Evolutionary conservation across 2,329 filamentous ascomycete genomes (phyloP), one percentile per base, ranked within the genome.

Genomic region (Tolypocladium paradoxum): DNA sequence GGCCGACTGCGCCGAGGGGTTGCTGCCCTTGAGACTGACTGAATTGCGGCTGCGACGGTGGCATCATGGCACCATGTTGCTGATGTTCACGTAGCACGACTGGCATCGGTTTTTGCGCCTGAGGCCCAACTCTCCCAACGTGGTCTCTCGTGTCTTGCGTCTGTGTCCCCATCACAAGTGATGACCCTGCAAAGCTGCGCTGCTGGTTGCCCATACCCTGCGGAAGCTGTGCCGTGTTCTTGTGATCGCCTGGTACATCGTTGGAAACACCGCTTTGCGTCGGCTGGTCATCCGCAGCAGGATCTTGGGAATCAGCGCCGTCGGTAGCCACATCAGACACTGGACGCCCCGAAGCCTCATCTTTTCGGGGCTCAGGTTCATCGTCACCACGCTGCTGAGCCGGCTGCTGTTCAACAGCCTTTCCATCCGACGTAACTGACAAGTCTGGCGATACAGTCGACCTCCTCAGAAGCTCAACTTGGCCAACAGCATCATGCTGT

Each of bases 401-500:
- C n/a, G 43, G 9, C 34, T 51, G 35, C n/a, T 38, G 43, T 3
- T 37, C 43, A 20, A n/a, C 37, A 20, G 20, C 29, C 16, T 48
- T 49, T 35, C 29, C 38, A 31, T 53, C 56, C 4, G 56, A 58
- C 4, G 48, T 24, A 0, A 46, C 38, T 22, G 53, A 58, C 27
- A 49, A 24, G 8, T 55, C 53, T 2, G 57, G 57, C 16, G 55
- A 58, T n/a, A 57, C 53, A 7, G 51, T 53, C 8, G 47, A 43
- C 4, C 34, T 48, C 22, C 48, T 45, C n/a, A 53, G n/a, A 6
- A 48, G 16, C 9, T 53, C 57, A 4, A 49, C 49, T 9, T 51
- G 24, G 9, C 16, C 36, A 18, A 20, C 47, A 2, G 45, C 35
- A 27, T 50, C 37, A 29, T 54, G 27, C 18, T 36, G 27, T 14